Evolutionary conservation across 1,139 yeast species (phyloP), one percentile per base, ranked within the genome.

Genomic region (Trichomonascaceae sp.): DNA sequence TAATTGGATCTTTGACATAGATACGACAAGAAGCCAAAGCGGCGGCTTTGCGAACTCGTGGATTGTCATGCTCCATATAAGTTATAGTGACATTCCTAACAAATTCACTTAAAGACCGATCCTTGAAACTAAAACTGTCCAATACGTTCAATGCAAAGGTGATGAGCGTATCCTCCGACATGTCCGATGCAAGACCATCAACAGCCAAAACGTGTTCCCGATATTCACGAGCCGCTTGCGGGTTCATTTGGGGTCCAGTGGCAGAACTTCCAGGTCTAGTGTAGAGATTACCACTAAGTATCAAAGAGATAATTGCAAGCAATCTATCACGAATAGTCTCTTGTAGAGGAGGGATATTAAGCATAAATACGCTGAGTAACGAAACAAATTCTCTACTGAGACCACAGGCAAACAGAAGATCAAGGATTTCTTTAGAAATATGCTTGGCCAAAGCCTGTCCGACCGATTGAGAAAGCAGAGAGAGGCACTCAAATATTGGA

Each of bases 361-460:
- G 79, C 27, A 84, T 84, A 46, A 93, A 75, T 1, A 83, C 81
- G 55, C 80, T 80, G 41, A 91, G 68, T 12, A 95, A 88, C 56
- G 83, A 82, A 65, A 88, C 84, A 82, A 91, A 82, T 59, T 87
- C 84, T 57, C 81, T 85, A 19, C 93, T 86, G 51, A 93, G 76
- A 0, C 96, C 88, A 60, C 96, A 89, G 53, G 86, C 80, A 63
- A 93, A 79, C 72, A 91, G 80, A 74, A 87, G 77, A 60, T 86
- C 95, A 55, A 93, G 73, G 22, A 91, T 80, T 63, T 89, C 96
- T 59, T 85, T 78, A 60, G 90, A 93, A 58, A 93, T 74, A 66
- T 89, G 93, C 66, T 91, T 91, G 0, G 97, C 87, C 53, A 93
- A 75, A 0, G 96, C 96, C n/a, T 96, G 96, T 0, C 97, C 98